Evolutionary conservation across 1,284 basidiomycete species (phyloP).

Genomic region (Ustilago trichophora): DNA sequence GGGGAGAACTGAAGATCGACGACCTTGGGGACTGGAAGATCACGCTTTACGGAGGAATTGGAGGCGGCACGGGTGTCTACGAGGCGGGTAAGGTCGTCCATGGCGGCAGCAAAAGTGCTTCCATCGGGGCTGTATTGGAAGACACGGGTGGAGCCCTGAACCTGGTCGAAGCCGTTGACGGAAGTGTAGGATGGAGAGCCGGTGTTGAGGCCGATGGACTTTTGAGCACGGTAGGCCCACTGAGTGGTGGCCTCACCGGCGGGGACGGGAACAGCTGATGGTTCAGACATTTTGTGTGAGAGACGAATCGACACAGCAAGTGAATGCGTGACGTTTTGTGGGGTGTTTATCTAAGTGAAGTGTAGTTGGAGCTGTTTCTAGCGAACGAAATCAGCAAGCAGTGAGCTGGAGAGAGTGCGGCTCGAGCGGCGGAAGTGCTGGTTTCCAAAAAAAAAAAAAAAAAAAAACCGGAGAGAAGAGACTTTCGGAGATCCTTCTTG

Average conservation of each 20-base stretch:
- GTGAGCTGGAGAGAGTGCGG: too few relatives aligned
- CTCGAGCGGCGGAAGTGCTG: too few relatives aligned
- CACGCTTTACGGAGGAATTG: conserved; percentile 47
- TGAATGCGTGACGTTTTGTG: conserved; percentile 13
- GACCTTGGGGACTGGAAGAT: conserved; percentile 73
- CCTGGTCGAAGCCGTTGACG: conserved; percentile 73
- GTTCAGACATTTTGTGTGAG: conserved; percentile 24
- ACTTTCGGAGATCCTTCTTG: too few relatives aligned
- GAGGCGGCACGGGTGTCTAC: conserved; percentile 70
- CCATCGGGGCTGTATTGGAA: conserved; percentile 89
- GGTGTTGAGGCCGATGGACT: conserved; percentile 84
- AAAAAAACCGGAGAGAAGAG: too few relatives aligned
- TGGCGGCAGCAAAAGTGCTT: conserved; percentile 82
- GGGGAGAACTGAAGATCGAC: conserved; percentile 91
- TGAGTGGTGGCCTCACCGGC: conserved; percentile 46
- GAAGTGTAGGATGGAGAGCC: conserved; percentile 80
- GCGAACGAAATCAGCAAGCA: background rate
- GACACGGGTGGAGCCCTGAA: conserved; percentile 77
- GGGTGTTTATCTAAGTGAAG: background rate
- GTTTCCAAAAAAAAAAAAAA: too few relatives aligned
- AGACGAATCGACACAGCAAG: conserved; percentile 10
- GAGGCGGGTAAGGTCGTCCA: conserved; percentile 80
- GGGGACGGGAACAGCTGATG: conserved; percentile 31
- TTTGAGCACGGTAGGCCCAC: conserved; percentile 80
- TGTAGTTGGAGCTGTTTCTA: background rate